Conservation (phyloP, 345 rosid genomes). For the Corymbia maculata region DNA sequence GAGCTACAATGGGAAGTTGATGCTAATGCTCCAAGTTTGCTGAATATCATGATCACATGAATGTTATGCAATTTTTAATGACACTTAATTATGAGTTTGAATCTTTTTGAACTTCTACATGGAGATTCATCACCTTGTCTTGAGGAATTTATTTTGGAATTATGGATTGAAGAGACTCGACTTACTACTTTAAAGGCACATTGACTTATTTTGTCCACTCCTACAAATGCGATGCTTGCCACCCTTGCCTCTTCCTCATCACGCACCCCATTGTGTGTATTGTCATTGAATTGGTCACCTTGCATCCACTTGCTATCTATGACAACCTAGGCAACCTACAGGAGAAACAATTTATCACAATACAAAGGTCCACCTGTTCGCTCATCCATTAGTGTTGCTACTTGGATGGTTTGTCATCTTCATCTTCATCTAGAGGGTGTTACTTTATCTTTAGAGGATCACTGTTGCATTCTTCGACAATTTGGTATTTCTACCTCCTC, state of each 20-base stretch:
- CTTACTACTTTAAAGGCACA: neutral
- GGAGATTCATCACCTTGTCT: rapidly evolving
- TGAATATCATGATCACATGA: neutral
- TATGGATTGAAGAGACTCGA: neutral
- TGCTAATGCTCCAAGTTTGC: neutral
- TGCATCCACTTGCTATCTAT: neutral
- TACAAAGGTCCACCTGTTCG: too few species aligned
- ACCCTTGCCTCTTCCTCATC: neutral
- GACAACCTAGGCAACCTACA: too few species aligned
- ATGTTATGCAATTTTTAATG: neutral
- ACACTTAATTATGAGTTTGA: neutral
- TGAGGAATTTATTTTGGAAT: neutral
- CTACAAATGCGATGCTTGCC: neutral
- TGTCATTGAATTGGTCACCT: neutral
- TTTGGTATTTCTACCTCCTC: neutral
- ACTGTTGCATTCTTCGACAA: too few species aligned
- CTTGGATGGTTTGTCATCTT: too few species aligned
- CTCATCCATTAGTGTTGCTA: too few species aligned
- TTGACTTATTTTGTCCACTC: neutral
- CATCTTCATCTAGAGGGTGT: too few species aligned
- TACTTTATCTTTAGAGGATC: too few species aligned
- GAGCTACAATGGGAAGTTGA: neutral
- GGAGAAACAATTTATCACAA: rapidly evolving
- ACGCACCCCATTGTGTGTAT: neutral
- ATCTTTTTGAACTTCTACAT: neutral